These are phyloP conservation scores for Alternaria postmessia DNA, from an alignment of 2,329 filamentous ascomycete genomes.

Conservation along the genomic window DNA sequence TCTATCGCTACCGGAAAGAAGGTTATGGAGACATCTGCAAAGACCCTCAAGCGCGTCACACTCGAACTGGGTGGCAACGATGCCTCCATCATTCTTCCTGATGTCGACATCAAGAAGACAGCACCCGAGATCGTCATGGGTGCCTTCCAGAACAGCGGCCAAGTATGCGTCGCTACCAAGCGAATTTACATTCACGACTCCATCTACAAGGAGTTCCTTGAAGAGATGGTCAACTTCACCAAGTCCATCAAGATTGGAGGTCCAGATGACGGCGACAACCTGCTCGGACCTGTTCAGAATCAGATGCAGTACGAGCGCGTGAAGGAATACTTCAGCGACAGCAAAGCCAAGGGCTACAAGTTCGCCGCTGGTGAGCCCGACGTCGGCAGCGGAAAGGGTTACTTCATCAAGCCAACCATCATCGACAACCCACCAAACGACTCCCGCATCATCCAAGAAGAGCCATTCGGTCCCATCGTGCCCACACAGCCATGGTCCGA, in stretches of 20 bases:
- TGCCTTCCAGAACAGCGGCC: slow-evolving; percentile 66
- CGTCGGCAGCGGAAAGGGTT: slow-evolving; percentile 54
- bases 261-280: slow-evolving; percentile 53
- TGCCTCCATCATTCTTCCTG: slow-evolving; percentile 65
- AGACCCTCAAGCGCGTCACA: slow-evolving; percentile 67
- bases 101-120: slow-evolving; percentile 63
- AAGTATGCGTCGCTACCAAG: slow-evolving; percentile 53
- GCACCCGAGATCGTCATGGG: slow-evolving; percentile 60
- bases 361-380: slow-evolving; percentile 60
- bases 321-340: slow-evolving; percentile 64
- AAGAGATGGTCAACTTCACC: slow-evolving; percentile 57
- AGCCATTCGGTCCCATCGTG: slow-evolving; percentile 71
- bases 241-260: slow-evolving; percentile 53
- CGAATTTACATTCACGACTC: slow-evolving; percentile 51
- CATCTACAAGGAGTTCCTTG: slow-evolving; percentile 50
- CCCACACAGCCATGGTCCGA: slow-evolving; percentile 70
- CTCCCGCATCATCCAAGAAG: slow-evolving; percentile 65
- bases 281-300: slow-evolving; percentile 70
- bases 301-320: slow-evolving; percentile 70
- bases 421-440: slow-evolving; percentile 66
- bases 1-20: slow-evolving; percentile 68
- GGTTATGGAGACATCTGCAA: slow-evolving; percentile 64
- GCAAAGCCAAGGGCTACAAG: slow-evolving; percentile 62
- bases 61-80: slow-evolving; percentile 71
- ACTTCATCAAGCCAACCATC: slow-evolving; percentile 68